Conservation (phyloP, 768 basidiomycete species). For the Lactifluus piperatus region DNA sequence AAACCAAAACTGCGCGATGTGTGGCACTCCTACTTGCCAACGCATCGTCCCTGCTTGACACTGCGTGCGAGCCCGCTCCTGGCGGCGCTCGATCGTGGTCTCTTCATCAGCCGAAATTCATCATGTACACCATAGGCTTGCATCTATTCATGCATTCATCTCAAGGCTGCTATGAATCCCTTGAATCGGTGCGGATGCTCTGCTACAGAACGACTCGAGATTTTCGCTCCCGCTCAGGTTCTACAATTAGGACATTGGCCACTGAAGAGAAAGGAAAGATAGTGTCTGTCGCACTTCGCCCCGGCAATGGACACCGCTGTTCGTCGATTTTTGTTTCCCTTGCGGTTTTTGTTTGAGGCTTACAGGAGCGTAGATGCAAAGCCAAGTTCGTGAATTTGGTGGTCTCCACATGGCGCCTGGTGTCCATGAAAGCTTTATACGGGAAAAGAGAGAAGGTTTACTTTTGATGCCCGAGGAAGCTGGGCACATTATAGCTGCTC, state of each 20-base stretch:
- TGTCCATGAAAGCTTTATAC: slow-evolving; percentile 50
- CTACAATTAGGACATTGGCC: slow-evolving; percentile 56
- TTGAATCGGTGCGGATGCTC: slow-evolving; percentile 36
- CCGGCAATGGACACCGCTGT: slow-evolving; percentile 83
- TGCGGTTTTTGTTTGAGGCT: background rate
- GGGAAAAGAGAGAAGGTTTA: slow-evolving; percentile 51
- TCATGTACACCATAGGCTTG: slow-evolving; percentile 70
- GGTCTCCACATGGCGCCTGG: slow-evolving; percentile 42
- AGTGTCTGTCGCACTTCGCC: slow-evolving; percentile 67
- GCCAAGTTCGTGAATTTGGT: slow-evolving; percentile 41
- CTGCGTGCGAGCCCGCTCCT: too few relatives aligned
- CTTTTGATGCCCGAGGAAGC: slow-evolving; percentile 67
- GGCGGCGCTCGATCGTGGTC: too few relatives aligned
- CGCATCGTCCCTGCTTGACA: too few relatives aligned
- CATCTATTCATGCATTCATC: background rate
- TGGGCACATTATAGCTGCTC: slow-evolving; percentile 70
- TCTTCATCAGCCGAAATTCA: too few relatives aligned
- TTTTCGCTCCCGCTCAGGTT: background rate
- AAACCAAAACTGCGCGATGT: too few relatives aligned
- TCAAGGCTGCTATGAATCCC: slow-evolving; percentile 82
- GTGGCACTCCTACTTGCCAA: too few relatives aligned
- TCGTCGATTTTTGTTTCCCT: slow-evolving; percentile 24
- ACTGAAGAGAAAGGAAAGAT: slow-evolving; percentile 69
- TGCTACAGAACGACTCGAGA: too few relatives aligned
- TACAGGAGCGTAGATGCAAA: slow-evolving; percentile 55